phyloP scores from a whole-genome alignment of 495 filamentous ascomycete species.

The Neurospora tetrasperma region DNA sequence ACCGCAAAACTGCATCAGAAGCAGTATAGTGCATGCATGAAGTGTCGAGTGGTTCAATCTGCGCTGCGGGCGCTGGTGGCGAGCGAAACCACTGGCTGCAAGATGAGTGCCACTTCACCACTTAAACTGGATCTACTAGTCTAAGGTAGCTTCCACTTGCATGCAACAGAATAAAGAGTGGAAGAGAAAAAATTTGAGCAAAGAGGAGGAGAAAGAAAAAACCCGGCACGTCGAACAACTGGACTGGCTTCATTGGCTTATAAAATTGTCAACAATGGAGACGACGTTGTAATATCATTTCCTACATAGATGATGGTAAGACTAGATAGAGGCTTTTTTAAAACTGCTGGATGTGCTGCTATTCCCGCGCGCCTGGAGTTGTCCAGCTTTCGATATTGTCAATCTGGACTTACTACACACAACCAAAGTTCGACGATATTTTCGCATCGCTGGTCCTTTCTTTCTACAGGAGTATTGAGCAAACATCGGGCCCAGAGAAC shows the following conservation, averaged over 20 bases:
- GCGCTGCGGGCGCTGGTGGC: not conserved
- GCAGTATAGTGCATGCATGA: not conserved
- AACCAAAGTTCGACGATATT: not conserved
- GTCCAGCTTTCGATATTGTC: not conserved
- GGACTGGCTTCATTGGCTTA: not conserved
- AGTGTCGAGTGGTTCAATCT: not conserved
- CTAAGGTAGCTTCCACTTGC: not conserved
- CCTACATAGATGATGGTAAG: not conserved
- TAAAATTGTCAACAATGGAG: not conserved
- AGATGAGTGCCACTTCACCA: not conserved
- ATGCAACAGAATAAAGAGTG: not conserved
- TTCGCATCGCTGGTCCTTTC: not conserved
- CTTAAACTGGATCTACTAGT: not conserved
- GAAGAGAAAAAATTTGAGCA: not conserved
- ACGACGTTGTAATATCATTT: not conserved
- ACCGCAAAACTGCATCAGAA: not conserved
- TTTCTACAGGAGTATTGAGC: too few relatives aligned
- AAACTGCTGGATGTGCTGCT: not conserved
- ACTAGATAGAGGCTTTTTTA: not conserved
- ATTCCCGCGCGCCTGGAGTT: not conserved
- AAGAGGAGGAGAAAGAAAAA: not conserved
- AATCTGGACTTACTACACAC: not conserved
- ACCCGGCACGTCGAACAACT: not conserved
- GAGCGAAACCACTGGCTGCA: not conserved
- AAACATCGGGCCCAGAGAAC: too few relatives aligned